Evolutionary conservation across 1,284 basidiomycete species (phyloP), one percentile per base, ranked within the genome.

Genomic region (Leucoagaricus sp.): DNA sequence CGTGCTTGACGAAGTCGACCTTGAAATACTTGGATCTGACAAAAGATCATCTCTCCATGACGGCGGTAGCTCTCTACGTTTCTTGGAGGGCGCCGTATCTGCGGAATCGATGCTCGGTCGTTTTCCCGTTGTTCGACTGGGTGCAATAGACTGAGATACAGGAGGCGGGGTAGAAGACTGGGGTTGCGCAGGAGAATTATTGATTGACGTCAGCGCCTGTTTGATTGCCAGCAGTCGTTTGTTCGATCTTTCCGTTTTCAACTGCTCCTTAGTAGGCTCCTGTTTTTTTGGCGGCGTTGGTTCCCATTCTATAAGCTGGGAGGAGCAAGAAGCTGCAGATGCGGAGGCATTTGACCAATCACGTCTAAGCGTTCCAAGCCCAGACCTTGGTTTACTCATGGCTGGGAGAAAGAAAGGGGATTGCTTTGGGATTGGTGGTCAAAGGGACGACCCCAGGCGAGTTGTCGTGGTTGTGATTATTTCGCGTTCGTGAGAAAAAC

Each of bases 181-280:
- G 0, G 34, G 23, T 23, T 9, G 21, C 13, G 34, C 19, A 9
- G 34, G 51, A 33, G 45, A 31, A 49, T 56, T 12, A 68, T 59
- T 2, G 58, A 36, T 65, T n/a, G 70, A 69, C 38, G 63, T 70
- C 10, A 84, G 65, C 3, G 77, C 81, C 46, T 77, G 78, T 62
- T 84, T 76, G 40, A 87, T 87, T 46, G 76, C 72, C 61, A 73
- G 79, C 9, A 87, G 63, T 15, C 86, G 79, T 53, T 76, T 68
- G 52, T 78, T 75, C n/a, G 66, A 62, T 15, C 69, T 68, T 21
- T 75, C 69, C 15, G 72, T 63, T 49, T 69, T 70, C n/a, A n/a
- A n/a, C n/a, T n/a, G n/a, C 52, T 67, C 65, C 48, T 67, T 65
- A 8, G 62, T 53, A 10, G 63, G 45, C 10, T 60, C 49, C 48